Percentiles rank a stretch among this genome's conserved stretches.
Evolutionary conservation across 345 rosid genomes (phyloP).

Genomic region (Sonneratia alba): DNA sequence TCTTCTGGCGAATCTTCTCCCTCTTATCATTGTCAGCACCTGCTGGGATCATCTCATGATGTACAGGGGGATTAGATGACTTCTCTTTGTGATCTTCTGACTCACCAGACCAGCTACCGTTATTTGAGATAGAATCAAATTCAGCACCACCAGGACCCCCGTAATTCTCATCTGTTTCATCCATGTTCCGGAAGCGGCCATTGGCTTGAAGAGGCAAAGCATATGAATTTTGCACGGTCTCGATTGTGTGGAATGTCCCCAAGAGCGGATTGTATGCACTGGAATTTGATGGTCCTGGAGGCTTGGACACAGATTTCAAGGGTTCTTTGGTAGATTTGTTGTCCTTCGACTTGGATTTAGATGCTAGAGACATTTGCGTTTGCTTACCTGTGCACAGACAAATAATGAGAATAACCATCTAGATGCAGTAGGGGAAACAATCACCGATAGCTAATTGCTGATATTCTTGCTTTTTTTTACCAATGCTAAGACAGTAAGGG

Average conservation of each 20-base stretch:
- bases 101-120: conserved; percentile 89
- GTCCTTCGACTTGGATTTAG: conserved; percentile 68
- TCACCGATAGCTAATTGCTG: neutral
- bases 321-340: conserved; percentile 63
- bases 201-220: conserved; percentile 40
- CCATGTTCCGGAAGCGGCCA: conserved; percentile 63
- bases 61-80: conserved; percentile 26
- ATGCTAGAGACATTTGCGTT: conserved; percentile 48
- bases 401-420: neutral
- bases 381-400: conserved; percentile 2
- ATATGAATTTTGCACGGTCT: conserved; percentile 35
- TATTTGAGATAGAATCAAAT: conserved; percentile 74
- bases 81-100: conserved; percentile 91
- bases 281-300: conserved; percentile 47
- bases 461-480: neutral
- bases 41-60: conserved; percentile 45
- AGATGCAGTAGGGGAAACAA: neutral
- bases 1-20: conserved; percentile 82
- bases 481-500: neutral
- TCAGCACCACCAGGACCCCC: conserved; percentile 43
- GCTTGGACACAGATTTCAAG: conserved; percentile 44
- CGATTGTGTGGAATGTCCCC: conserved; percentile 71
- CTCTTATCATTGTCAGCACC: conserved; percentile 77
- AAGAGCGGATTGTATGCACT: conserved; percentile 68
- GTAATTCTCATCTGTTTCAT: conserved; percentile 55